Percentiles rank a stretch among this genome's conserved stretches.
phyloP scores from a whole-genome alignment of 2,329 filamentous ascomycete species.

The Diplodia intermedia region DNA sequence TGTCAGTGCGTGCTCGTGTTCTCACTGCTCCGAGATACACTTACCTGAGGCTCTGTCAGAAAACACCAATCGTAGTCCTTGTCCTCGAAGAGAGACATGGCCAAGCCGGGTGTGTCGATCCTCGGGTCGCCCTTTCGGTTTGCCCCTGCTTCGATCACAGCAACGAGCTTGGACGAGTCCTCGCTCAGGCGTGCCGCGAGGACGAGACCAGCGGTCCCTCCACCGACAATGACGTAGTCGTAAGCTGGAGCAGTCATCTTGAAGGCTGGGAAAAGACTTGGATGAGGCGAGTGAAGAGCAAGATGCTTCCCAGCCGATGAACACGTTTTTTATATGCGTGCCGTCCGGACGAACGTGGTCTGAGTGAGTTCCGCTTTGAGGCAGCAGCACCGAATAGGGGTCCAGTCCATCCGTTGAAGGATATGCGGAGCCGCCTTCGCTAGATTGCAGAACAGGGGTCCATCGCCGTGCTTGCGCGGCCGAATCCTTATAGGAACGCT shows the following conservation, averaged over 20 bases:
- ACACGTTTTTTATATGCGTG: neutral
- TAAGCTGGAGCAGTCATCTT: neutral
- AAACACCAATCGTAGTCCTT: slow-evolving; percentile 45
- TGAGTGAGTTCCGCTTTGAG: neutral
- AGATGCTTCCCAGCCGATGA: neutral
- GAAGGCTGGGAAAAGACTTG: neutral
- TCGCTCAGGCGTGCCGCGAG: slow-evolving; percentile 40
- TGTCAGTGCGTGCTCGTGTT: neutral
- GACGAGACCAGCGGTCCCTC: slow-evolving; percentile 35
- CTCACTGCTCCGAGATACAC: neutral
- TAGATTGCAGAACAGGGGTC: too few species aligned
- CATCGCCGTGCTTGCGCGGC: too few species aligned
- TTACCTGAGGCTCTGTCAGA: slow-evolving; percentile 43
- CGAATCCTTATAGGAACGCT: too few species aligned
- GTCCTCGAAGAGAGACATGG: slow-evolving; percentile 38
- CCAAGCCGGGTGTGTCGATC: slow-evolving; percentile 41
- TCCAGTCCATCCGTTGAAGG: too few species aligned
- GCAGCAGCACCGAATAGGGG: too few species aligned
- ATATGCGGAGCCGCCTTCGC: too few species aligned
- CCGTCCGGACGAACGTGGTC: neutral
- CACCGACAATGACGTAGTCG: slow-evolving; percentile 34
- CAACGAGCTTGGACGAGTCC: slow-evolving; percentile 34
- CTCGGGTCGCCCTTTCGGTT: slow-evolving; percentile 41
- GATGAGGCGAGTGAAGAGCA: neutral
- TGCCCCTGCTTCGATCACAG: slow-evolving; percentile 37